Evolutionary conservation across 345 rosid species (phyloP), one percentile per base, ranked within the genome.

Genomic region (Excoecaria cochinchinensis): DNA sequence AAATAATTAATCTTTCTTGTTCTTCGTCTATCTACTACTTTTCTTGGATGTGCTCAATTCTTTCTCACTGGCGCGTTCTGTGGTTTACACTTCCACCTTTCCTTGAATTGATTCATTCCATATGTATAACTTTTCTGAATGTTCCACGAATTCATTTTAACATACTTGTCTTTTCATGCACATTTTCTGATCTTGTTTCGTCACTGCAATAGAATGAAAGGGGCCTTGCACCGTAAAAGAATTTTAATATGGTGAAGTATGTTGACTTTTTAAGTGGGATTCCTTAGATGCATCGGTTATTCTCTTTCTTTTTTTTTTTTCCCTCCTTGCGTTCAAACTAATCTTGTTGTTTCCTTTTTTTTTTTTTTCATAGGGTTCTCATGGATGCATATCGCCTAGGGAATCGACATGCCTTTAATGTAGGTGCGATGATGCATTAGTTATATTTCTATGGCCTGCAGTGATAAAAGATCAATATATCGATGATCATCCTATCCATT

Each of bases 351-450:
- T n/a, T n/a, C n/a, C n/a, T n/a, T 19, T 53, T 6, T 12, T 8
- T 17, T 40, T 11, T 69, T 72, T 62, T 16, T 74, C 64, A 58
- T 76, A 94, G 98, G 85, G 93, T 94, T 61, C 86, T 94, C 60
- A 84, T 94, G 82, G 97, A 94, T 87, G 92, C 91, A 52, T 91
- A 86, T 75, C 89, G 97, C 76, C 72, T 82, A 70, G 89, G 95
- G 39, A 91, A 91, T 83, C 95, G 97, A 48, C 97, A 86, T 74
- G 89, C 98, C 21, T 89, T 94, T 82, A 94, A 92, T 82, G 79
- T 74, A 85, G 97, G 98, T 93, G 82, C 46, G 87, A 68, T 66
- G 55, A 70, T 72, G 52, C 19, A 52, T 60, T 77, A 70, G 62
- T 72, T 76, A 38, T 60, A 75, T 77, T 46, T 69, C n/a, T 51